phyloP scores from a whole-genome alignment of 2,329 filamentous ascomycete species.

The Mycocentrospora acerina region DNA sequence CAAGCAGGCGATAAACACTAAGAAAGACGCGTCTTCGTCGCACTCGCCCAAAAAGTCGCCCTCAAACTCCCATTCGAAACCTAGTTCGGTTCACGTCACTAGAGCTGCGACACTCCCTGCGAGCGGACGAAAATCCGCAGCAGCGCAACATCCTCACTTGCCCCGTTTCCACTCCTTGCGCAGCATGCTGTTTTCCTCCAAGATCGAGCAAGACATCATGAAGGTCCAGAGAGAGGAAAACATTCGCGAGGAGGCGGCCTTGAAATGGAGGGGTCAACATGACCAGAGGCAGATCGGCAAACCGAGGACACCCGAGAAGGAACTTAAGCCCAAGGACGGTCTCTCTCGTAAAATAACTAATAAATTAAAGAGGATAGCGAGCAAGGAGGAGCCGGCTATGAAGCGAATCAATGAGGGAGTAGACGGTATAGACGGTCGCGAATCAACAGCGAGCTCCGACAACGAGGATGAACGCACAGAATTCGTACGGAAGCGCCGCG shows the following conservation, averaged over 20 bases:
- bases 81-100: too few species aligned
- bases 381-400: slow-evolving; percentile 29
- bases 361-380: slow-evolving; percentile 30
- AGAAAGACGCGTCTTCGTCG: neutral
- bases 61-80: too few species aligned
- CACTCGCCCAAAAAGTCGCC: too few species aligned
- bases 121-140: slow-evolving; percentile 9
- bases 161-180: slow-evolving; percentile 38
- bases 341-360: slow-evolving; percentile 26
- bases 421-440: slow-evolving; percentile 18
- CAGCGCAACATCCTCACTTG: slow-evolving; percentile 27
- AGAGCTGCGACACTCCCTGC: slow-evolving; percentile 3
- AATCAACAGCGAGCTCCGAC: slow-evolving; percentile 27
- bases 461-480: slow-evolving; percentile 13
- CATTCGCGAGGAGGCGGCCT: slow-evolving; percentile 19
- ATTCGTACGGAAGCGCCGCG: slow-evolving; percentile 4
- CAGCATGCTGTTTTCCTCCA: slow-evolving; percentile 34
- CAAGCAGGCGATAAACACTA: slow-evolving; percentile 1
- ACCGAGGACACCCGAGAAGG: slow-evolving; percentile 27
- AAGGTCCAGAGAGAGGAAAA: slow-evolving; percentile 19
- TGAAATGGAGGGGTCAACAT: slow-evolving; percentile 31
- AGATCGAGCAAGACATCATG: slow-evolving; percentile 33
- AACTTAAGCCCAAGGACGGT: slow-evolving; percentile 14
- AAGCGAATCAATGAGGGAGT: slow-evolving; percentile 23
- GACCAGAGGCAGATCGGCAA: slow-evolving; percentile 28